phyloP scores from a whole-genome alignment of 495 filamentous ascomycete species.

The Lentithecium fluviatile region DNA sequence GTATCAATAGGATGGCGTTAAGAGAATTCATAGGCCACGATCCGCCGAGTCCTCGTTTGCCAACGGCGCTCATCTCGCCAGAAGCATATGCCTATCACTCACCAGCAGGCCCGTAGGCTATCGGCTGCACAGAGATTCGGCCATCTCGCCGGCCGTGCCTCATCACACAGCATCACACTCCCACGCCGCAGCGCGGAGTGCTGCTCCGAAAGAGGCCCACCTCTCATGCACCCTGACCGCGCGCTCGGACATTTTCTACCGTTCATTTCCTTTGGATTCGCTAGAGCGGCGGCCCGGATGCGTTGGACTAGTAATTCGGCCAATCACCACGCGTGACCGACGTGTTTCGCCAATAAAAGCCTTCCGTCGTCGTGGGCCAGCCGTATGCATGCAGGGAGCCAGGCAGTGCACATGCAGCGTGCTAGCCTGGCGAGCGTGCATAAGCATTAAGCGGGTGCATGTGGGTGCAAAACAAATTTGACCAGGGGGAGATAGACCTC shows the following conservation, averaged over 20 bases:
- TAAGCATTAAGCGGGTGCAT: conserved; percentile 1
- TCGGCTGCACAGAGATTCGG: not conserved
- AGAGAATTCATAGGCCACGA: conserved; percentile 7
- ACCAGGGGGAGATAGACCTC: conserved; percentile 22
- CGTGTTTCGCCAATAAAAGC: conserved; percentile 23
- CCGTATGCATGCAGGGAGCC: conserved; percentile 18
- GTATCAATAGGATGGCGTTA: conserved; percentile 5
- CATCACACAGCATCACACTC: conserved; percentile 17
- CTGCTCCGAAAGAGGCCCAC: not conserved
- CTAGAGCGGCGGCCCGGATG: conserved; percentile 12
- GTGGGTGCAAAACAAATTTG: conserved; percentile 30
- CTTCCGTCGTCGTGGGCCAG: conserved; percentile 18
- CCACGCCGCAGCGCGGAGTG: not conserved
- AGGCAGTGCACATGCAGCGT: not conserved
- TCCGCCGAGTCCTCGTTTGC: conserved; percentile 3
- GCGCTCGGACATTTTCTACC: conserved; percentile 3
- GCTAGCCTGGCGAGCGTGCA: conserved; percentile 23
- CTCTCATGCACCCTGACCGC: conserved; percentile 4
- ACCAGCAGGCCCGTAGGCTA: not conserved
- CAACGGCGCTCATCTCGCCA: not conserved
- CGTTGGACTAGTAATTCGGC: conserved; percentile 1
- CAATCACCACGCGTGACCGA: conserved; percentile 3
- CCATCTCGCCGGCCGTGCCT: not conserved
- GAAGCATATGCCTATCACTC: too few relatives aligned
- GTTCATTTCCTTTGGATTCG: conserved; percentile 19